Base-by-base conservation (phyloP, 106 monocot species). In the Apostasia ramifera region DNA sequence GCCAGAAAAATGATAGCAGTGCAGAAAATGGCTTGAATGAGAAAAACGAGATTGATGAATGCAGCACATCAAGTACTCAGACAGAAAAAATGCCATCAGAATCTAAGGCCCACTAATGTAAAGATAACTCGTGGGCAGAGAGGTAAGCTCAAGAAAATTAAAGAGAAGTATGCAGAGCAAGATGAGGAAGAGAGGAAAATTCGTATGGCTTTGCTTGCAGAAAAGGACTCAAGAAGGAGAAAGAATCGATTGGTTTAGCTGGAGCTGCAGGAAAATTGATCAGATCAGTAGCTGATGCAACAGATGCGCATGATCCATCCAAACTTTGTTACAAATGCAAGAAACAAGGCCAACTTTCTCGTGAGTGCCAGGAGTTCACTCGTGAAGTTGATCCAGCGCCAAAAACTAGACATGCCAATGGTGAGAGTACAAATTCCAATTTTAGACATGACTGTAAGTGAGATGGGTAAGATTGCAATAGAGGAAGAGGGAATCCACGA, bases 261-360 rank as follows among this genome's bases (percentile, higher is more conserved):
- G 79, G 6, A 73, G 57, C 56, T 67, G 8, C 75, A 48, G 71
- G 40, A 15, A 78, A 79, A 72, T 42, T 61, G 71, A 77, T 45
- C 53, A 70, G 60, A 80, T 15, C 74, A 63, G 62, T 62, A 49
- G 50, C 80, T 61, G 86, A 92, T 95, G 51, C 48, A 10, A 62
- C 77, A 89, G 89, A 66, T 39, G 77, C 68, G 69, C 46, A 76
- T 26, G 93, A 87, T 42, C 75, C 83, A 40, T 70, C 84, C 63
- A 93, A 90, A 72, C 81, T 98, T 76, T 98, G 98, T 69, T 98
- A 98, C 67, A 98, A 82, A 79, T 98, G 98, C 76, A 98, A 98
- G 73, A 98, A 98, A 68, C 10, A 63, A 0, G 98, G 98, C 5
- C 98, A 98, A 57, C 87, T 98, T 63, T 74, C 98, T 55, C 78